These are phyloP conservation scores for Acacia melanoxylon DNA, from an alignment of 306 rosid genomes.

Conservation along the genomic window DNA sequence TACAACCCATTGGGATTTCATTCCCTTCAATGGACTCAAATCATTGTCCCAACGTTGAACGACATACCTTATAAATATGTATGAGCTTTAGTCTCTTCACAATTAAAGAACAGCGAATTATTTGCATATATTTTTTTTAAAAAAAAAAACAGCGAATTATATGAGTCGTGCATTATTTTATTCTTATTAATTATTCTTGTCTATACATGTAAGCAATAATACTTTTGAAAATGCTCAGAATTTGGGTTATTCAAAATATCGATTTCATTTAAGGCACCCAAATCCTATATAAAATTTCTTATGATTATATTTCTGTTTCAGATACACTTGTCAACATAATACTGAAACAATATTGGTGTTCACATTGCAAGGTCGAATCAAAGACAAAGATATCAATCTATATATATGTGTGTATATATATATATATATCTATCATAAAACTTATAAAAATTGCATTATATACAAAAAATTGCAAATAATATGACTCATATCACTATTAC, in stretches of 20 bases:
- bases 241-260: not conserved
- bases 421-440: too few species aligned
- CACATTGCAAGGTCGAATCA: not conserved
- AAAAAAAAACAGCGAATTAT: not conserved
- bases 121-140: too few species aligned
- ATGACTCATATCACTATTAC: too few species aligned
- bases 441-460: too few species aligned
- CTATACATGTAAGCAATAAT: not conserved
- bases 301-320: not conserved
- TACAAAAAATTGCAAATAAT: too few species aligned
- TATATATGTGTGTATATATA: too few species aligned
- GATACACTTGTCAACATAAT: not conserved
- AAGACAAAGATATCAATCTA: too few species aligned
- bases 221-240: not conserved
- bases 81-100: not conserved
- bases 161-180: not conserved
- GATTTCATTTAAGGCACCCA: not conserved
- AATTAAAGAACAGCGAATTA: not conserved
- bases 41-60: not conserved
- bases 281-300: not conserved
- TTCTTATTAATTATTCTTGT: not conserved
- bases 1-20: slow-evolving; percentile 1
- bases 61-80: not conserved
- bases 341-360: not conserved
- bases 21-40: slow-evolving; percentile 6